Evolutionary conservation across 2,329 filamentous ascomycete species (phyloP).

Genomic region (Sporothrix schenckii): DNA sequence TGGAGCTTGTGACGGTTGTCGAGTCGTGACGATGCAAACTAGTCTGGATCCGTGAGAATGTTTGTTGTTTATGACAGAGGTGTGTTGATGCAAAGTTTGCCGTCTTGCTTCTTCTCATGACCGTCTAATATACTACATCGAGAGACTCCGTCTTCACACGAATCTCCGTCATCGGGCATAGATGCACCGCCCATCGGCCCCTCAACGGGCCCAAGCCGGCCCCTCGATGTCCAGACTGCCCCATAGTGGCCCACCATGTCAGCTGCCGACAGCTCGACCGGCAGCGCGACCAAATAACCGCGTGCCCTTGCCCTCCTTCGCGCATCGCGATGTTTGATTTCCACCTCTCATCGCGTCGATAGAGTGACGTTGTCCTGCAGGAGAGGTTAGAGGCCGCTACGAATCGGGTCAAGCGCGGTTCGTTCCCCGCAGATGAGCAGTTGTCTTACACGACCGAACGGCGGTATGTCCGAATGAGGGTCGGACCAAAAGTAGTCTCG

Average conservation of each 20-base stretch:
- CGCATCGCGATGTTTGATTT: neutral
- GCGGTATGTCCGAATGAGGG: neutral
- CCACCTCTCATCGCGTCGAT: neutral
- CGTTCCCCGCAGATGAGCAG: neutral
- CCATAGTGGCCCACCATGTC: neutral
- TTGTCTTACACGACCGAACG: neutral
- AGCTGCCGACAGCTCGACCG: neutral
- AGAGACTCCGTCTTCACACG: neutral
- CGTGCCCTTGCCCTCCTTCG: neutral
- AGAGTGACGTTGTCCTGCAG: neutral
- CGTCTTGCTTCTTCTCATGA: neutral
- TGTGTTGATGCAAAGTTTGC: neutral
- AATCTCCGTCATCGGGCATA: constrained; percentile 17
- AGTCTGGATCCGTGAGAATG: neutral
- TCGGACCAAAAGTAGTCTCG: neutral
- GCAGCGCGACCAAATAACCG: neutral
- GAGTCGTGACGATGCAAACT: constrained; percentile 1
- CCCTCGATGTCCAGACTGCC: neutral
- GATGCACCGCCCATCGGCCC: neutral
- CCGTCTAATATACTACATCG: constrained; percentile 3
- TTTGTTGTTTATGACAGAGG: neutral
- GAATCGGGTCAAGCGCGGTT: neutral
- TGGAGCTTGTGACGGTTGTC: neutral
- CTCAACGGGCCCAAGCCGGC: neutral
- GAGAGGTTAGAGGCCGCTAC: constrained; percentile 1